A percentile compares a stretch with the other conserved stretches of the same genome.
Evolutionary conservation across 768 basidiomycete species (phyloP).

Genomic region (Mycena vulgaris): DNA sequence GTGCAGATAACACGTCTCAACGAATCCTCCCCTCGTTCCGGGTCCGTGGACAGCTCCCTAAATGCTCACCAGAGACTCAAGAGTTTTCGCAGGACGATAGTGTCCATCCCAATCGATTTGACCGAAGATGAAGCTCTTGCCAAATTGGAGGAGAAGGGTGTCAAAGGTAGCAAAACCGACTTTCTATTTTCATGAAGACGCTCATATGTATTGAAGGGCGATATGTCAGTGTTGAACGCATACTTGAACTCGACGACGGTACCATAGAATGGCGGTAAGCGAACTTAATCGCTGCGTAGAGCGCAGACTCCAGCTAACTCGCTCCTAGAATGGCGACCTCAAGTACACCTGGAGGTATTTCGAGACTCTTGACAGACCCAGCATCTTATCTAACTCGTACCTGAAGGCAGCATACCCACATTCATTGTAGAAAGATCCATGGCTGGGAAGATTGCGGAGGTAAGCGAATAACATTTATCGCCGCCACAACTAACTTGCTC

Average conservation of each 20-base stretch:
- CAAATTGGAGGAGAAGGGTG: constrained; percentile 74
- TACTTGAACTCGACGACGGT: constrained; percentile 74
- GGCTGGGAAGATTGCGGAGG: constrained; percentile 74
- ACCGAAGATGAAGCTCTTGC: constrained; percentile 70
- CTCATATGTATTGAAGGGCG: too few relatives aligned
- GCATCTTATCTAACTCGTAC: too few relatives aligned
- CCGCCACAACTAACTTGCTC: constrained; percentile 9
- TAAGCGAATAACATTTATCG: constrained; percentile 45
- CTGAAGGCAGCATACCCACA: constrained; percentile 78
- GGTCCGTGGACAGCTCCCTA: constrained; percentile 59
- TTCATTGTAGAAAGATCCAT: constrained; percentile 75
- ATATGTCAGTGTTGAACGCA: constrained; percentile 79
- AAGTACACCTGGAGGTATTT: constrained; percentile 79
- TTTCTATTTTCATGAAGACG: too few relatives aligned
- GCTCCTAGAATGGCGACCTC: constrained; percentile 89
- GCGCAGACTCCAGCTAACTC: too few relatives aligned
- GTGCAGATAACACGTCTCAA: constrained; percentile 73
- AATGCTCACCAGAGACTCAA: constrained; percentile 27
- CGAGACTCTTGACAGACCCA: too few relatives aligned
- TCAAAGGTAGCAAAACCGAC: too few relatives aligned
- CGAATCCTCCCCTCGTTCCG: constrained; percentile 66
- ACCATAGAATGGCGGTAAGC: constrained; percentile 83
- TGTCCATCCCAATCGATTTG: constrained; percentile 82
- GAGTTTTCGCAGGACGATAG: constrained; percentile 53
- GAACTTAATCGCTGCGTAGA: too few relatives aligned